These are phyloP conservation scores for Hansenula sp. DNA, from an alignment of 1,139 yeast species.

Conservation along the genomic window DNA sequence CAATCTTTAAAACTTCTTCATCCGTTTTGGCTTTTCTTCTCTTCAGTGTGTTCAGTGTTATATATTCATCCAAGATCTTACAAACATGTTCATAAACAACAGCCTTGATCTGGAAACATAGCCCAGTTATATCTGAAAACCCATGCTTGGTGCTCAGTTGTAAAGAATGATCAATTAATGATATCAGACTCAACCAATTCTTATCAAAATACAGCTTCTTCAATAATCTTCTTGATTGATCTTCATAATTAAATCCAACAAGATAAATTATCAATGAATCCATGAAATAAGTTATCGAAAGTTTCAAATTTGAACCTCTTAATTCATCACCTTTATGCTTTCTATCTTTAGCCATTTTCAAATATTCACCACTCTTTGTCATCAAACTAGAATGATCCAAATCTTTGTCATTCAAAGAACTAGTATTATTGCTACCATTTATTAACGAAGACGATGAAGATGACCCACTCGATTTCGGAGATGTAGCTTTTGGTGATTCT, in stretches of 20 bases:
- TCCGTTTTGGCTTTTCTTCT: slow-evolving; percentile 1
- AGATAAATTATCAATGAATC: slow-evolving; percentile 19
- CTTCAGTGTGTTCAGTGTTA: slow-evolving; percentile 5
- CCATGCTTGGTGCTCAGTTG: slow-evolving; percentile 4
- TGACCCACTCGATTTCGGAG: background rate
- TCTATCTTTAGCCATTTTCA: slow-evolving; percentile 13
- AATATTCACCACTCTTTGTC: slow-evolving; percentile 6
- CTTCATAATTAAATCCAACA: slow-evolving; percentile 19
- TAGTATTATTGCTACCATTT: background rate
- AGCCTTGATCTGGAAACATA: slow-evolving; percentile 14
- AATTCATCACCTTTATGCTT: slow-evolving; percentile 19
- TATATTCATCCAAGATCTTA: slow-evolving; percentile 8
- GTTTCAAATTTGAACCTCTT: slow-evolving; percentile 1
- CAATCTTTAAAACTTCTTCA: slow-evolving; percentile 4
- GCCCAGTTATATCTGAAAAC: slow-evolving; percentile 10
- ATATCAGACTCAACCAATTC: slow-evolving; percentile 17
- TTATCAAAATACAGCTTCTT: slow-evolving; percentile 11
- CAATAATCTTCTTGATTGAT: slow-evolving; percentile 10
- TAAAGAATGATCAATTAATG: slow-evolving; percentile 13
- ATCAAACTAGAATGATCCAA: background rate
- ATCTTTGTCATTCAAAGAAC: background rate
- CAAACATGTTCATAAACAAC: slow-evolving; percentile 18
- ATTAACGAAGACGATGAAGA: background rate
- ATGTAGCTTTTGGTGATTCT: background rate
- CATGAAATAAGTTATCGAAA: slow-evolving; percentile 7